Evolutionary conservation across 2,329 filamentous ascomycete genomes (phyloP).

Genomic region (Trichoderma breve): DNA sequence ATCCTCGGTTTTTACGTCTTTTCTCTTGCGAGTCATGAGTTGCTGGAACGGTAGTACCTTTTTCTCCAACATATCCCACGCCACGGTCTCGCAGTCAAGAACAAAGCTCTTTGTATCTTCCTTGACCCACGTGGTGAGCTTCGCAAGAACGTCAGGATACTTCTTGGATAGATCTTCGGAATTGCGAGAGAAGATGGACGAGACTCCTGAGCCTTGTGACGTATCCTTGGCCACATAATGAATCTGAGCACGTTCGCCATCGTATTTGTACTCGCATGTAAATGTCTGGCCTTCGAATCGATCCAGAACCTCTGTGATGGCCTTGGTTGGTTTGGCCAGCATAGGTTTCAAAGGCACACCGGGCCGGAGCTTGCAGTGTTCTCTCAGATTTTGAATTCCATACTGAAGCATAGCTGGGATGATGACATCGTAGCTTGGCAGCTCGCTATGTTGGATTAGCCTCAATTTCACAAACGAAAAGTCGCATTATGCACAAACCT

Average conservation of each 20-base stretch:
- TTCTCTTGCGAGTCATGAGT: constrained; percentile 95
- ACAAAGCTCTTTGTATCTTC: constrained; percentile 90
- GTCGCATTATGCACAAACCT: constrained; percentile 50
- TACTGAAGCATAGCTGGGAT: constrained; percentile 85
- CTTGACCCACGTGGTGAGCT: constrained; percentile 87
- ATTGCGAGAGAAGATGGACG: constrained; percentile 94
- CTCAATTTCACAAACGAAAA: too few species aligned
- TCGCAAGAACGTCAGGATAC: constrained; percentile 90
- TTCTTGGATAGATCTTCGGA: constrained; percentile 97
- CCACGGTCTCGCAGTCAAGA: constrained; percentile 96
- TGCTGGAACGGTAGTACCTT: constrained; percentile 97
- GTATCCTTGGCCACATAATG: constrained; percentile 89
- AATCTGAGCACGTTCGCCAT: constrained; percentile 96
- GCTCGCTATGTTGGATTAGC: constrained; percentile 63
- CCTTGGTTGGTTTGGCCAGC: constrained; percentile 97
- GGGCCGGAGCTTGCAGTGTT: constrained; percentile 86
- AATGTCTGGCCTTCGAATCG: constrained; percentile 94
- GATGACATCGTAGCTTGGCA: constrained; percentile 93
- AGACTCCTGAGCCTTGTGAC: constrained; percentile 71
- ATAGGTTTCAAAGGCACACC: constrained; percentile 96
- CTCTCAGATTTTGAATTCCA: constrained; percentile 77
- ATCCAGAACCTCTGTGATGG: constrained; percentile 95
- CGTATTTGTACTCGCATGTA: constrained; percentile 99
- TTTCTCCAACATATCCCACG: constrained; percentile 92
- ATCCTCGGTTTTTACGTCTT: constrained; percentile 93